Conservation (phyloP, 768 basidiomycete species). For the Mrakia blollopis region DNA sequence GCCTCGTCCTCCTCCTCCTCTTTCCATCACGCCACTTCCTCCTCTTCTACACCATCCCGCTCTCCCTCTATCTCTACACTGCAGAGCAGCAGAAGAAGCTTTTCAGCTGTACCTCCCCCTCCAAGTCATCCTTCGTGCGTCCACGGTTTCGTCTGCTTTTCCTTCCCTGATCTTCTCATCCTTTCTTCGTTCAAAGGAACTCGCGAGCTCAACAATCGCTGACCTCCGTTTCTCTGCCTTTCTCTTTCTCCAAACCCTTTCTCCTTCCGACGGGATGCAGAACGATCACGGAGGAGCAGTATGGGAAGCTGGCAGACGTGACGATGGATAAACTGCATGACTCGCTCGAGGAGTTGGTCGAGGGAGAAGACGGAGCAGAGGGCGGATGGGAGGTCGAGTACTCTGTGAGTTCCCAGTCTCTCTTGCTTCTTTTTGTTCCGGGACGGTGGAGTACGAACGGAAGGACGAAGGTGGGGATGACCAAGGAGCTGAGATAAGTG, state of each 20-base stretch:
- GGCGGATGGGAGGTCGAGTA: constrained; percentile 78
- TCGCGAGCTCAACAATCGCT: neutral
- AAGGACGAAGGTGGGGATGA: too few relatives aligned
- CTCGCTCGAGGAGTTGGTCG: constrained; percentile 62
- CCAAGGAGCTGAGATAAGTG: neutral
- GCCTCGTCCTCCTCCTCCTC: neutral
- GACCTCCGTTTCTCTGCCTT: neutral
- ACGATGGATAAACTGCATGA: constrained; percentile 75
- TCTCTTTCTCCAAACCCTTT: neutral
- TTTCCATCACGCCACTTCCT: neutral
- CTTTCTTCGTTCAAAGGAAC: neutral
- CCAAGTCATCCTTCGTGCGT: neutral
- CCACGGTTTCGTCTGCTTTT: too few relatives aligned
- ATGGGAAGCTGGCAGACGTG: constrained; percentile 65
- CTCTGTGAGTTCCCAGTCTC: constrained; percentile 51
- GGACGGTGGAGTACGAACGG: too few relatives aligned
- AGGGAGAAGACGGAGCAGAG: constrained; percentile 53
- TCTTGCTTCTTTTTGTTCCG: neutral
- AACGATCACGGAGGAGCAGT: constrained; percentile 56
- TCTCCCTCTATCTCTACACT: neutral
- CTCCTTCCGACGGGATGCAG: neutral
- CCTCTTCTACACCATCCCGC: neutral
- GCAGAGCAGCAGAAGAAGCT: neutral
- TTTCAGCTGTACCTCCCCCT: neutral
- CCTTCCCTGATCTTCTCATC: neutral